A percentile compares a stretch with the other conserved stretches of the same genome.
These are phyloP conservation scores for Nigrospora sphaerica DNA, from an alignment of 2,329 filamentous ascomycete species.

Conservation along the genomic window DNA sequence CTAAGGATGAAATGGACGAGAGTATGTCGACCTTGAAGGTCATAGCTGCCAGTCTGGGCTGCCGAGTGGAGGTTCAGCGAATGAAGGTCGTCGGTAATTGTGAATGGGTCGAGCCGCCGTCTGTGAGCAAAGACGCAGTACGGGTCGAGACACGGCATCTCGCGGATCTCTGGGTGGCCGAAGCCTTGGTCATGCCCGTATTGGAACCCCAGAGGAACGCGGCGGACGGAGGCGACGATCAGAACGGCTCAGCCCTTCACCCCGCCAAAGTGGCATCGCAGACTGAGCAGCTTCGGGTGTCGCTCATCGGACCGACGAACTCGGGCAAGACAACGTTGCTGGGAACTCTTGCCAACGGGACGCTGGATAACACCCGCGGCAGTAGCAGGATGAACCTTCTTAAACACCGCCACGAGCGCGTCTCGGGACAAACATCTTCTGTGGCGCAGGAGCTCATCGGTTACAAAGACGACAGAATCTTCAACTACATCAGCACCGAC, in stretches of 20 bases:
- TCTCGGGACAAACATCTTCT: slow-evolving; percentile 86
- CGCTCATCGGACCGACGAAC: slow-evolving; percentile 80
- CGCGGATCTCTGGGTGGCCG: slow-evolving; percentile 75
- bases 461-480: slow-evolving; percentile 55
- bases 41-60: slow-evolving; percentile 91
- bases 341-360: slow-evolving; percentile 81
- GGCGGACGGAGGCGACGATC: slow-evolving; percentile 3
- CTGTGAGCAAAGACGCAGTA: slow-evolving; percentile 20
- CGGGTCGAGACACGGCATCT: slow-evolving; percentile 17
- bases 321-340: slow-evolving; percentile 90
- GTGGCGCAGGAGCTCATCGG: slow-evolving; percentile 91
- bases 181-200: slow-evolving; percentile 79
- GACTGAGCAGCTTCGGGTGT: slow-evolving; percentile 75
- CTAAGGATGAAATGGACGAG: slow-evolving; percentile 86
- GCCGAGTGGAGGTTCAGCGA: slow-evolving; percentile 72
- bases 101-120: slow-evolving; percentile 53
- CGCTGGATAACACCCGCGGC: slow-evolving; percentile 84
- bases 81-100: slow-evolving; percentile 82
- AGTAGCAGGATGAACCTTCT: slow-evolving; percentile 83
- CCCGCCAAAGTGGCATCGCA: slow-evolving; percentile 40
- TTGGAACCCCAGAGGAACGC: slow-evolving; percentile 31
- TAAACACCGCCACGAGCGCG: slow-evolving; percentile 89
- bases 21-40: slow-evolving; percentile 76
- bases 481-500: slow-evolving; percentile 83
- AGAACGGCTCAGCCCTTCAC: not conserved